Evolutionary conservation across 2,329 filamentous ascomycete species (phyloP), one percentile per base, ranked within the genome.

Genomic region (Colletotrichum plurivorum): DNA sequence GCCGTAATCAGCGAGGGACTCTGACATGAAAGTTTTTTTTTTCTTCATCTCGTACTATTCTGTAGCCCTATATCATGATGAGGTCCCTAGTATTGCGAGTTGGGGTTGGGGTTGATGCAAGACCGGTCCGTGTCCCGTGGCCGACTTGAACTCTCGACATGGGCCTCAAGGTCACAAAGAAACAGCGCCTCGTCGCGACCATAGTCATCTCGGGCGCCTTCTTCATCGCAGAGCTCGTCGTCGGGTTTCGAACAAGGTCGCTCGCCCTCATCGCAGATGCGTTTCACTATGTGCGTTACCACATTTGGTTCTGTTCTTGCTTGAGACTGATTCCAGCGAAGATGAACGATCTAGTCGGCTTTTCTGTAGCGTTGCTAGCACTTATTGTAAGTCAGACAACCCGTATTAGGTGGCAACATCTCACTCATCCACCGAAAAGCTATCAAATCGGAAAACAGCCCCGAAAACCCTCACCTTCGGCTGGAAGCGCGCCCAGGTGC

Each of bases 201-300:
- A 87, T 89, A 55, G 77, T 69, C 65, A 85, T 89, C 48, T 87
- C 85, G 0, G 81, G 84, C 46, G 74, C 76, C 0, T 89, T 88
- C 71, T 89, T 89, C 67, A 63, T 86, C 16, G 82, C 83, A 9
- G 87, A 89, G 72, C 79, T 89, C 6, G 75, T 78, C 88, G 88
- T 92, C 68, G 91, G 91, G 2, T 92, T 93, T 73, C 89, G 89
- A 69, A 94, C 93, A 1, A 84, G 85, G 60, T 94, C 92, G 0
- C 83, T 95, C 12, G 92, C 92, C 1, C 83, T 95, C 2, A 83
- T 94, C 27, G 92, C 93, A 31, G 93, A 95, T 83, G 91, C 93
- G 1, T 94, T 94, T 73, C 93, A 94, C 76, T 93, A 94, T 76
- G 90, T 92, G 80, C 70, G 87, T 75, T 2, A 49, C 4, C n/a